Conservation (phyloP, 2,329 filamentous ascomycete species). For the Aureobasidium subglaciale region DNA sequence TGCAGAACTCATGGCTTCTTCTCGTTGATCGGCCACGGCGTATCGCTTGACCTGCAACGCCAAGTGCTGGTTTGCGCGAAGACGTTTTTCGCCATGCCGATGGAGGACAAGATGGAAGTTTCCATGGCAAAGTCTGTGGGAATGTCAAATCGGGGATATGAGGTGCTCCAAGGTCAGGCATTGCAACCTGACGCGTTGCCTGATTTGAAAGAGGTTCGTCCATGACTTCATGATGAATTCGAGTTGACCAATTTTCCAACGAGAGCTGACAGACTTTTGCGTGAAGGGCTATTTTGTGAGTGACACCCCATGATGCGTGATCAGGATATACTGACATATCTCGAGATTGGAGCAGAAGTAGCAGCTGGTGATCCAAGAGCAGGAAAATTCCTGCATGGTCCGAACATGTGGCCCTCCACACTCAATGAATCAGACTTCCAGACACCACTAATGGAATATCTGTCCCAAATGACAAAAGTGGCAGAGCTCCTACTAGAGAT, state of each 20-base stretch:
- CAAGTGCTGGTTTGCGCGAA: not conserved
- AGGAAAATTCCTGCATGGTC: conserved; percentile 31
- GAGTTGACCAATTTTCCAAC: too few relatives aligned
- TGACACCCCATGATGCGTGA: not conserved
- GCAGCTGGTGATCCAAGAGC: conserved; percentile 19
- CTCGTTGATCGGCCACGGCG: not conserved
- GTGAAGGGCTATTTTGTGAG: not conserved
- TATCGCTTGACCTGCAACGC: not conserved
- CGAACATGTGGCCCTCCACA: conserved; percentile 37
- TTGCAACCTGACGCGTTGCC: not conserved
- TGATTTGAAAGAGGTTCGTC: not conserved
- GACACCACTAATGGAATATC: not conserved
- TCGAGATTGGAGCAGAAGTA: conserved; percentile 26
- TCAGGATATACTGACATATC: not conserved
- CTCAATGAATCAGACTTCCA: conserved; percentile 26
- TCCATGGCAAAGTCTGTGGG: not conserved
- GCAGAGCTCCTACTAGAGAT: not conserved
- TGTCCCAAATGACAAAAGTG: not conserved
- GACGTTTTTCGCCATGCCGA: not conserved
- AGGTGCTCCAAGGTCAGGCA: not conserved
- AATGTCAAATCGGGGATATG: not conserved
- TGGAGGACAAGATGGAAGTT: not conserved
- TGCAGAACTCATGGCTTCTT: not conserved
- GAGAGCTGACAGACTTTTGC: too few relatives aligned
- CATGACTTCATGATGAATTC: not conserved